Evolutionary conservation across 2,329 filamentous ascomycete species (phyloP).

Genomic region (Fusarium vanettenii): DNA sequence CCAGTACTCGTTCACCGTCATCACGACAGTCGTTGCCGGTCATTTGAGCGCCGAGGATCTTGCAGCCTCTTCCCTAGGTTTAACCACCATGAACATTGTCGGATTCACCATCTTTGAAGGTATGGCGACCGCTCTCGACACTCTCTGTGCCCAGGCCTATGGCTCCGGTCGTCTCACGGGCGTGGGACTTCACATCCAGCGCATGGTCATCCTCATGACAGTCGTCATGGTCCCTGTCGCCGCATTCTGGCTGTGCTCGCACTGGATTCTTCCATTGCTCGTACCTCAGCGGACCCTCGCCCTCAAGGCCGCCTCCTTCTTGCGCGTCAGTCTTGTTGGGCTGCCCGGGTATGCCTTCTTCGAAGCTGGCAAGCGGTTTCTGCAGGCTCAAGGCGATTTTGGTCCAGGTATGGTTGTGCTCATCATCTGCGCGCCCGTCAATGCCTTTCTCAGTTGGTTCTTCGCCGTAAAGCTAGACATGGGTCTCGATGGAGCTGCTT

Average conservation of each 20-base stretch:
- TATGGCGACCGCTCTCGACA: conserved; percentile 45
- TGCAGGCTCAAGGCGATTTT: conserved; percentile 67
- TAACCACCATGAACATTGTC: conserved; percentile 67
- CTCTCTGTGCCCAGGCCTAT: conserved; percentile 42
- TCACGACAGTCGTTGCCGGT: conserved; percentile 64
- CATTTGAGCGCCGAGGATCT: conserved; percentile 65
- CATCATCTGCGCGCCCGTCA: conserved; percentile 59
- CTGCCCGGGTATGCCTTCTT: conserved; percentile 66
- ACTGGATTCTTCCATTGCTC: conserved; percentile 57
- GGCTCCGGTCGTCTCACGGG: conserved; percentile 56
- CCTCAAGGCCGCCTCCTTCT: conserved; percentile 60
- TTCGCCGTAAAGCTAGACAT: conserved; percentile 57
- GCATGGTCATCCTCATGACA: conserved; percentile 64
- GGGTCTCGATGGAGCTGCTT: conserved; percentile 63
- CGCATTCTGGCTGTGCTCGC: conserved; percentile 61
- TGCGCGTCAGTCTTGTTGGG: conserved; percentile 61
- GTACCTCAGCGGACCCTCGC: conserved; percentile 61
- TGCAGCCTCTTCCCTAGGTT: conserved; percentile 63
- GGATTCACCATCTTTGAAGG: conserved; percentile 57
- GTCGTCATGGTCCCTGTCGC: conserved; percentile 61
- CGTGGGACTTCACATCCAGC: conserved; percentile 65
- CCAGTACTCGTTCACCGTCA: conserved; percentile 65
- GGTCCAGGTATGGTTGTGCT: conserved; percentile 61
- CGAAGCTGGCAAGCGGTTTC: conserved; percentile 65
- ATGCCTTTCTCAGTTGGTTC: conserved; percentile 61